Evolutionary conservation across 2,329 filamentous ascomycete genomes (phyloP).

Genomic region (Pseudopyrenochaeta lycopersici): DNA sequence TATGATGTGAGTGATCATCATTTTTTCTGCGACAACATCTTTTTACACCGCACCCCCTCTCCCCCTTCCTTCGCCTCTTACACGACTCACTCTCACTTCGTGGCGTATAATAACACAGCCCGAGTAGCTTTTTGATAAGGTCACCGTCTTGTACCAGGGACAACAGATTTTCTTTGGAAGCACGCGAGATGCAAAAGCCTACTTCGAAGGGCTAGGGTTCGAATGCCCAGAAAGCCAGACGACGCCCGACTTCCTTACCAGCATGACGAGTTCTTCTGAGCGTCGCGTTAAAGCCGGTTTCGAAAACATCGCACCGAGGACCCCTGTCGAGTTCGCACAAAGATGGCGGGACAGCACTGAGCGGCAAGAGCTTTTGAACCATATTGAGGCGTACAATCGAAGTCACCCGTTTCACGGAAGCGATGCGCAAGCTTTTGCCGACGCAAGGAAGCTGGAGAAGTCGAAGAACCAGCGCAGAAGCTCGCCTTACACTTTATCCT

Average conservation of each 20-base stretch:
- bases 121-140: constrained; percentile 71
- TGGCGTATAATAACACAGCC: no score
- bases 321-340: constrained; percentile 56
- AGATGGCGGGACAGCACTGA: constrained; percentile 55
- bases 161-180: constrained; percentile 78
- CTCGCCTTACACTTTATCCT: constrained; percentile 63
- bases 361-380: constrained; percentile 49
- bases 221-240: constrained; percentile 73
- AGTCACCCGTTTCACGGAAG: constrained; percentile 50
- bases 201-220: constrained; percentile 76
- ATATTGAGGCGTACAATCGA: constrained; percentile 59
- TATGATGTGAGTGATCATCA: constrained; percentile 60
- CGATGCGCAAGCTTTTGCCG: constrained; percentile 43
- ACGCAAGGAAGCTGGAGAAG: constrained; percentile 55
- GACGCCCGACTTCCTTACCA: constrained; percentile 57
- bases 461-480: constrained; percentile 59
- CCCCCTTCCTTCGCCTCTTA: no score
- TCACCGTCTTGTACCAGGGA: constrained; percentile 74
- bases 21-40: no score
- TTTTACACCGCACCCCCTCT: no score
- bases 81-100: no score
- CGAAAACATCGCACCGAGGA: constrained; percentile 54
- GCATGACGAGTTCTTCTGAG: constrained; percentile 68
- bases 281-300: constrained; percentile 52
- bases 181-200: constrained; percentile 67